Evolutionary conservation across 768 basidiomycete genomes (phyloP).

Genomic region (Rhodocollybia butyracea): DNA sequence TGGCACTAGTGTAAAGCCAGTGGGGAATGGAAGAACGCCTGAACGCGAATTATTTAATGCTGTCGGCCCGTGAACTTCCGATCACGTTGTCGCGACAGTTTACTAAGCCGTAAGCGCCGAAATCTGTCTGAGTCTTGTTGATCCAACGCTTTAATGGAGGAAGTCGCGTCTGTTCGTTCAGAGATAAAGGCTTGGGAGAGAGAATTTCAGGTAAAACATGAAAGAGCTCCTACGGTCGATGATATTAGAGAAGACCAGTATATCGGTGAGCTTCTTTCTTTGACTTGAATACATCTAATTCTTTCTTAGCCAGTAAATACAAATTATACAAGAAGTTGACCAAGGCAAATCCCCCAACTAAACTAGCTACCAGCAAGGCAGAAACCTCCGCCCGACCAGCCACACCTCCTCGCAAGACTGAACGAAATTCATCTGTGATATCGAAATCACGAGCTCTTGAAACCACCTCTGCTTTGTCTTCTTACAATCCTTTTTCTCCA

Average conservation of each 20-base stretch:
- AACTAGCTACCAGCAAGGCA: constrained; percentile 16
- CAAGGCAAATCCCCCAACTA: constrained; percentile 33
- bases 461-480: constrained; percentile 46
- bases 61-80: too few species aligned
- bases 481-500: constrained; percentile 80
- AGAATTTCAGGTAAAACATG: constrained; percentile 53
- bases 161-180: constrained; percentile 50
- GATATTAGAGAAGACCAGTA: constrained; percentile 62
- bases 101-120: too few species aligned
- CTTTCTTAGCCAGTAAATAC: constrained; percentile 66
- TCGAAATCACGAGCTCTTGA: constrained; percentile 50
- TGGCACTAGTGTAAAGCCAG: too few species aligned
- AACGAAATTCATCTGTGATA: constrained; percentile 31
- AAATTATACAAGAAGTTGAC: constrained; percentile 76
- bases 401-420: constrained; percentile 19
- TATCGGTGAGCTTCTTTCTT: constrained; percentile 50
- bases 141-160: constrained; percentile 27
- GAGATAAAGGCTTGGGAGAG: constrained; percentile 82
- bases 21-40: too few species aligned
- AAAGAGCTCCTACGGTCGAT: constrained; percentile 59
- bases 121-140: background rate
- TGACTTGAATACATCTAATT: constrained; percentile 13
- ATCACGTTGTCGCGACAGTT: too few species aligned
- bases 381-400: constrained; percentile 26
- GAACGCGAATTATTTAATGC: too few species aligned